Conservation (phyloP, 169 alveolate genomes). For the Eimeria maxima region DNA sequence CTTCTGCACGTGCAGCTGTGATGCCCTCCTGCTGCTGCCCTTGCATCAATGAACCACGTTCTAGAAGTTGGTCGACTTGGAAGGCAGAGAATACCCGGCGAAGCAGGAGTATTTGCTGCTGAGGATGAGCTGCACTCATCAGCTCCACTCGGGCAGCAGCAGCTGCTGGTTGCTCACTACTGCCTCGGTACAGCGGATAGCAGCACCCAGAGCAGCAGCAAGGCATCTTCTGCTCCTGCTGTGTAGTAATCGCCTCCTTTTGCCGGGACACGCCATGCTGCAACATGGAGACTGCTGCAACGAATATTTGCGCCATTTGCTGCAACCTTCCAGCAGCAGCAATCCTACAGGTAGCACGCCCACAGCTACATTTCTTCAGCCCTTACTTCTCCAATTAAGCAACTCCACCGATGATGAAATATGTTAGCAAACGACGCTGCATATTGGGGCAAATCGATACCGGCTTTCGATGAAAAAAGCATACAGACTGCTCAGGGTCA, state of each 20-base stretch:
- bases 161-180: conserved; percentile 7
- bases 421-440: background rate
- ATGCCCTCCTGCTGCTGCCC: background rate
- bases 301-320: conserved; percentile 62
- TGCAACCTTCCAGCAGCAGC: conserved; percentile 63
- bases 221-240: conserved; percentile 50
- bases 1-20: conserved; percentile 16
- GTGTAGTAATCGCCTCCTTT: background rate
- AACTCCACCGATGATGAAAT: background rate
- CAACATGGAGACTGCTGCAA: conserved; percentile 70
- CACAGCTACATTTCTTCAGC: background rate
- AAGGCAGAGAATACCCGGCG: conserved; percentile 79
- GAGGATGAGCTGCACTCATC: conserved; percentile 77
- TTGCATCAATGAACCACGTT: conserved; percentile 46
- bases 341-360: conserved; percentile 56
- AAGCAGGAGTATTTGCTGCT: conserved; percentile 82
- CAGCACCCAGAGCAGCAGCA: conserved; percentile 72
- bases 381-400: background rate
- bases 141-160: conserved; percentile 59
- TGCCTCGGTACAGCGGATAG: conserved; percentile 6
- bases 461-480: background rate
- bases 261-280: background rate
- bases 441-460: no score
- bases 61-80: conserved; percentile 78
- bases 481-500: background rate